These are phyloP conservation scores for Colletotrichum sp. DNA, from an alignment of 2,329 filamentous ascomycete species.

Conservation along the genomic window DNA sequence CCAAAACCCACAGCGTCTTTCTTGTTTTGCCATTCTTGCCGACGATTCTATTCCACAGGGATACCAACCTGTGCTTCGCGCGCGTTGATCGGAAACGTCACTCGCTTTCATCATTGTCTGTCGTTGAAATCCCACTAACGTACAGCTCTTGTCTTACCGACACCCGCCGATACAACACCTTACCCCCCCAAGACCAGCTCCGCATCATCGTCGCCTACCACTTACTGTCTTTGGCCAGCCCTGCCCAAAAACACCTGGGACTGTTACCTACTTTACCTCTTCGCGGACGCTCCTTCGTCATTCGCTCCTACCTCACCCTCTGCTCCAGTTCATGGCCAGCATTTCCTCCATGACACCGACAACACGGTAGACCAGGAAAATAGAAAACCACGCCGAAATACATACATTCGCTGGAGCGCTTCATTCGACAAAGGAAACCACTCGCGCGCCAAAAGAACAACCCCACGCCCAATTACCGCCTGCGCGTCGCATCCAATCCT, in stretches of 20 bases:
- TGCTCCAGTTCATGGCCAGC: not conserved
- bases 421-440: slow-evolving; percentile 13
- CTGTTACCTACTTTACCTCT: not conserved
- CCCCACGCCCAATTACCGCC: slow-evolving; percentile 19
- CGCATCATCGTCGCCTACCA: slow-evolving; percentile 18
- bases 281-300: not conserved
- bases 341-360: slow-evolving; percentile 2
- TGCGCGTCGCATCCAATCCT: slow-evolving; percentile 18
- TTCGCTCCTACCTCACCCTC: not conserved
- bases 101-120: slow-evolving; percentile 17
- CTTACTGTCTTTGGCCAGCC: slow-evolving; percentile 4
- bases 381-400: not conserved
- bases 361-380: not conserved
- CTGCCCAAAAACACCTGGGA: not conserved
- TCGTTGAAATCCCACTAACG: slow-evolving; percentile 21
- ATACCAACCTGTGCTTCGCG: not conserved
- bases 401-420: not conserved
- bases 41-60: not conserved
- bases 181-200: slow-evolving; percentile 7
- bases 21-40: not conserved
- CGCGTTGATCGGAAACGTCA: slow-evolving; percentile 17
- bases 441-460: slow-evolving; percentile 9
- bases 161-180: not conserved
- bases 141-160: slow-evolving; percentile 20
- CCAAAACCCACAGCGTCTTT: not conserved